Base-by-base conservation (phyloP, 352 stramenopile species). In the Blastocystis sp. region DNA sequence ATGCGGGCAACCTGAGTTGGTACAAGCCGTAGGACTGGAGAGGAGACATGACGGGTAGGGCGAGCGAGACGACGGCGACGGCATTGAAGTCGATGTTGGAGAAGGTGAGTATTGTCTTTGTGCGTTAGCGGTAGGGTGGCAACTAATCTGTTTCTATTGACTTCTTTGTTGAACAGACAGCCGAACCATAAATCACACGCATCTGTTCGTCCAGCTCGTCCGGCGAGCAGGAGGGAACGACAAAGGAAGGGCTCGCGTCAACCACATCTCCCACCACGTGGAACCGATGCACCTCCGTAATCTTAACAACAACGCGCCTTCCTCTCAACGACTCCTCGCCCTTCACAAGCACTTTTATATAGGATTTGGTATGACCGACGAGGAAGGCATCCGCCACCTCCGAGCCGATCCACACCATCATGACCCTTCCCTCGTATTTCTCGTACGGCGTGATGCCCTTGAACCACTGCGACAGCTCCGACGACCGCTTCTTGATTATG, bases 351-450 rank as follows among this genome's bases (percentile, higher is more conserved):
- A 98, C 94, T 90, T 98, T 97, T n/a, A 94, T 95, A 90, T 97
- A 97, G 88, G 94, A 94, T 90, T 96, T 96, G 0, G 94, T 96
- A 91, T 98, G 95, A 29, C 92, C 94, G 24, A 98, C 94, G 80
- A 92, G 92, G 55, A 93, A 92, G 80, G 96, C 94, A 35, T 95
- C 92, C 6, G 93, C 95, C 59, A 94, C 88, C 85, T 97, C 95
- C 29, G 93, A 69, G 37, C 77, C 79, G 6, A 93, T 65, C 90
- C 88, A 91, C 21, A 90, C 90, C 60, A 94, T 93, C 31, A 94
- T 90, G 3, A 91, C 92, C 2, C 90, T 93, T 12, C 92, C 93
- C 3, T 95, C 93, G 24, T 96, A 91, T 3, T 92, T 74, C 13
- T 91, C 88, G 90, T 97, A 97, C 55, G 94, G 94, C 35, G 93